These are phyloP conservation scores for Flaveria bidentis DNA, from an alignment of 129 eudicot genomes.

Conservation along the genomic window DNA sequence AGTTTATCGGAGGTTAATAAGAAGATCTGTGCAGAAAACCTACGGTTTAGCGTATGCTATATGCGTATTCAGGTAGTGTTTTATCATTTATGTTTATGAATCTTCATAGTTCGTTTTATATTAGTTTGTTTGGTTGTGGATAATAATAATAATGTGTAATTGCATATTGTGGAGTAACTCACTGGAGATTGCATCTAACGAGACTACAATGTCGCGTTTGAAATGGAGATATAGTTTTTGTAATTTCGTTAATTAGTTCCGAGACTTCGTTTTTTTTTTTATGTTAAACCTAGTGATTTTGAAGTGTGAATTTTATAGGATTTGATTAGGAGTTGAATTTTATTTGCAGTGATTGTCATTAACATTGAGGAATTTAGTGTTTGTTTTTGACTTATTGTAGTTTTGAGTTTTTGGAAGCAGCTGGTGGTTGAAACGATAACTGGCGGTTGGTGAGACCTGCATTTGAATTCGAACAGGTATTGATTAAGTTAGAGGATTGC, in stretches of 20 bases:
- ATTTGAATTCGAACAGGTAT: constrained; percentile 30
- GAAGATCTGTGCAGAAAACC: constrained; percentile 29
- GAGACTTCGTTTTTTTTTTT: constrained; percentile 13
- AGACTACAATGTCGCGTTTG: constrained; percentile 29
- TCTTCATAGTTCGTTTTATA: constrained; percentile 7
- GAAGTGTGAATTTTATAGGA: constrained; percentile 18
- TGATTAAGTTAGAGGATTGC: constrained; percentile 19
- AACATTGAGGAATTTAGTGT: neutral
- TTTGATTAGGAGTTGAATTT: constrained; percentile 6
- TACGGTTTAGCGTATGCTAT: constrained; percentile 1
- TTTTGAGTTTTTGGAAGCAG: neutral
- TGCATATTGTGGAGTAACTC: constrained; percentile 7
- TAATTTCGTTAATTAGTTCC: neutral
- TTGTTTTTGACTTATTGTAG: neutral
- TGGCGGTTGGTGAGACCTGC: constrained; percentile 18
- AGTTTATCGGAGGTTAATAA: constrained; percentile 11
- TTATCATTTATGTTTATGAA: neutral
- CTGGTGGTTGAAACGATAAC: constrained; percentile 6
- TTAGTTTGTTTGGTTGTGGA: neutral
- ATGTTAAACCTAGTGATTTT: constrained; percentile 19
- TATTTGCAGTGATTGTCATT: neutral
- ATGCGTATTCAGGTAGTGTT: constrained; percentile 22
- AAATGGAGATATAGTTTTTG: constrained; percentile 7
- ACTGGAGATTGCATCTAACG: constrained; percentile 26
- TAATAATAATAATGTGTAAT: neutral